phyloP scores from a whole-genome alignment of 1,284 basidiomycete species.

The Melampsora abietis-canadensis region DNA sequence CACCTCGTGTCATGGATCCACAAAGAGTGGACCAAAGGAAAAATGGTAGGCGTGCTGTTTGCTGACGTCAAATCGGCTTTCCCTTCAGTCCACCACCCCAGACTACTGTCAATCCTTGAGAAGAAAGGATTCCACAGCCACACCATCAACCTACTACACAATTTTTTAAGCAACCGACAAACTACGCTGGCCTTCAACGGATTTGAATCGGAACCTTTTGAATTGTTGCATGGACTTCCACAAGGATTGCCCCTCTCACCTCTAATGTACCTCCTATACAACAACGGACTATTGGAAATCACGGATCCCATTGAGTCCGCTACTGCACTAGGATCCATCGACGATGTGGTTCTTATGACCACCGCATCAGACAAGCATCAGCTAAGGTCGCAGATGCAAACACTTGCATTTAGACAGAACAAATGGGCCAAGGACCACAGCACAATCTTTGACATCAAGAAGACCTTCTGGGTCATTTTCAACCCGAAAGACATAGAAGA shows the following conservation, averaged over 20 bases:
- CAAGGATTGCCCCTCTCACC: slow-evolving; percentile 19
- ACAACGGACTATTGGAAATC: not conserved
- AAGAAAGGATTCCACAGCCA: not conserved
- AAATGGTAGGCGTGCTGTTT: not conserved
- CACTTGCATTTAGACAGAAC: not conserved
- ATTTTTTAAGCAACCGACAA: not conserved
- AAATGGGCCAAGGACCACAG: not conserved
- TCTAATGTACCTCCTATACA: not conserved
- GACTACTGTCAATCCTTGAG: too few relatives aligned
- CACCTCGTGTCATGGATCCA: not conserved
- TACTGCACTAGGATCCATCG: not conserved
- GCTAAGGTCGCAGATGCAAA: not conserved
- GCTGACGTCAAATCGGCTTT: not conserved
- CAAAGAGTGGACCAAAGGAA: not conserved
- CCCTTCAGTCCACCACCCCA: not conserved
- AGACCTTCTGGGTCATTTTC: not conserved
- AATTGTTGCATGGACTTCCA: not conserved
- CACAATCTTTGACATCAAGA: slow-evolving; percentile 8
- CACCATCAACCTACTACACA: not conserved
- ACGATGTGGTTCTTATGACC: slow-evolving; percentile 3
- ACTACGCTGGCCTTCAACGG: not conserved
- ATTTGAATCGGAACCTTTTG: not conserved
- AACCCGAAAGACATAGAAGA: not conserved
- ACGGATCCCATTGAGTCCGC: not conserved
- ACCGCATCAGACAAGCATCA: not conserved